Conservation (phyloP, 2,329 filamentous ascomycete species). For the Monilinia fructigena region DNA sequence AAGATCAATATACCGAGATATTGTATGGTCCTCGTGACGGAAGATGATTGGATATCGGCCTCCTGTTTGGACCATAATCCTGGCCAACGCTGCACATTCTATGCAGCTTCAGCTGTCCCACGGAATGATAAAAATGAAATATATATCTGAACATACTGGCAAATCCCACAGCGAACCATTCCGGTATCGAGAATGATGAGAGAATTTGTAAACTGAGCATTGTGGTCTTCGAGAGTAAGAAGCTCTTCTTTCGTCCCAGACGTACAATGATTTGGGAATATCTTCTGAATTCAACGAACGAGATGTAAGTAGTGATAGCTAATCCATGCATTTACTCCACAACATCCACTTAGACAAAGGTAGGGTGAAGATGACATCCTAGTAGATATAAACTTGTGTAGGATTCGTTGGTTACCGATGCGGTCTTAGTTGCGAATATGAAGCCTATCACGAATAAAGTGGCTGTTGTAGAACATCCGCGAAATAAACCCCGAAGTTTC, state of each 20-base stretch:
- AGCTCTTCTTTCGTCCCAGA: not conserved
- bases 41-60: conserved; percentile 29
- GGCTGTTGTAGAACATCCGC: conserved; percentile 18
- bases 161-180: not conserved
- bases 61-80: conserved; percentile 17
- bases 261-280: not conserved
- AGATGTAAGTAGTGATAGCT: conserved; percentile 7
- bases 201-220: not conserved
- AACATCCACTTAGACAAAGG: conserved; percentile 22
- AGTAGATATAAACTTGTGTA: conserved; percentile 14
- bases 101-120: conserved; percentile 8
- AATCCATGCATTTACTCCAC: conserved; percentile 6
- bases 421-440: conserved; percentile 6
- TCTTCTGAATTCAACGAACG: not conserved
- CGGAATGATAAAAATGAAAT: conserved; percentile 1
- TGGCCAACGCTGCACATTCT: conserved; percentile 15
- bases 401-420: conserved; percentile 18
- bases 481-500: conserved; percentile 1
- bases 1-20: conserved; percentile 20
- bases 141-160: not conserved
- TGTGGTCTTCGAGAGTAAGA: not conserved
- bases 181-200: not conserved
- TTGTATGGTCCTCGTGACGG: conserved; percentile 29
- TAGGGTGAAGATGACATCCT: conserved; percentile 10
- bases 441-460: conserved; percentile 21